phyloP scores from a whole-genome alignment of 2,329 filamentous ascomycete species.

The Paecilomyces niveus region DNA sequence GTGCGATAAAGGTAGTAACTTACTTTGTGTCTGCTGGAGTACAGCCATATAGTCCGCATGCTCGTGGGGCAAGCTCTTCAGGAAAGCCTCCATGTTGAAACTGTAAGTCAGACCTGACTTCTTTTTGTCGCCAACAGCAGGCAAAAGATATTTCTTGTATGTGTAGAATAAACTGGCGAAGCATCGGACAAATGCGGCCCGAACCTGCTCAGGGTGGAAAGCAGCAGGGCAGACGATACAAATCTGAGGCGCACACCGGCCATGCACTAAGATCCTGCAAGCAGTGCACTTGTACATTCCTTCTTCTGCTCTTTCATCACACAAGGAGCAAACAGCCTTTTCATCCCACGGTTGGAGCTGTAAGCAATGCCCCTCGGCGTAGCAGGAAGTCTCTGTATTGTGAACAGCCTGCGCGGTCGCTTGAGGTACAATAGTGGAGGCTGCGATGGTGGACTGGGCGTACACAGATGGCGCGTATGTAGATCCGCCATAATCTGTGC shows the following conservation, averaged over 20 bases:
- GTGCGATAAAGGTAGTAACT: constrained; percentile 3
- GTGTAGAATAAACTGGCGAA: constrained; percentile 64
- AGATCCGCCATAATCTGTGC: constrained; percentile 34
- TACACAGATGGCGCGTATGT: constrained; percentile 45
- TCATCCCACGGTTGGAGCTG: constrained; percentile 39
- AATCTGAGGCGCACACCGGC: constrained; percentile 53
- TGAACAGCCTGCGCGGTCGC: constrained; percentile 29
- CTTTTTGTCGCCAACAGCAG: constrained; percentile 54
- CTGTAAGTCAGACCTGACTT: constrained; percentile 56
- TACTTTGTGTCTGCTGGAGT: constrained; percentile 58
- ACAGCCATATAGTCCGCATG: constrained; percentile 57
- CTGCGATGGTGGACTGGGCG: constrained; percentile 44
- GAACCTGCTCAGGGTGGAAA: constrained; percentile 60
- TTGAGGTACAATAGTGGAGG: constrained; percentile 45
- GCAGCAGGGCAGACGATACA: constrained; percentile 60
- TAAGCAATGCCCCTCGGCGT: constrained; percentile 44
- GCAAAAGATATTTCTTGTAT: constrained; percentile 56
- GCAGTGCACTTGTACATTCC: constrained; percentile 43
- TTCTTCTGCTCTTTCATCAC: constrained; percentile 53
- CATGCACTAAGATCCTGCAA: constrained; percentile 48
- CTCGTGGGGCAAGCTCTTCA: constrained; percentile 57
- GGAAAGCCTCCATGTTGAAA: constrained; percentile 61
- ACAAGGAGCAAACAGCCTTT: constrained; percentile 39
- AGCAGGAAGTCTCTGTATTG: constrained; percentile 36
- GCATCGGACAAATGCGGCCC: constrained; percentile 61